Evolutionary conservation across 768 basidiomycete species (phyloP).

Genomic region (Lactarius deliciosus): DNA sequence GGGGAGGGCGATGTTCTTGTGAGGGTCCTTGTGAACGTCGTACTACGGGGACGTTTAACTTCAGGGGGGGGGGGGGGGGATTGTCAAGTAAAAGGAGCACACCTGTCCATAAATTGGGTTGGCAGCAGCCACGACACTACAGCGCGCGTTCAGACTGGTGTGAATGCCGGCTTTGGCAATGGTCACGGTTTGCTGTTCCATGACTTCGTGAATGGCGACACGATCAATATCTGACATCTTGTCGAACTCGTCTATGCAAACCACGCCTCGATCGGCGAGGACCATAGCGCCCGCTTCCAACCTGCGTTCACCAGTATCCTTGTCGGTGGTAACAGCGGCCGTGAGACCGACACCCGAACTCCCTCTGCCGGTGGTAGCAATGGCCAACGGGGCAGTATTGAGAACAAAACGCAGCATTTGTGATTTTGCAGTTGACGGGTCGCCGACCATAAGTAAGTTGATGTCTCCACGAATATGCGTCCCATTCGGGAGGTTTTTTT

Average conservation of each 20-base stretch:
- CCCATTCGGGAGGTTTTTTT: constrained; percentile 96
- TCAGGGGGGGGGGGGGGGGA: neutral
- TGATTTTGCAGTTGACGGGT: constrained; percentile 97
- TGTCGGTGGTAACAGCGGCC: constrained; percentile 97
- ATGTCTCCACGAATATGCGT: constrained; percentile 99
- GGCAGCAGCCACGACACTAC: constrained; percentile 96
- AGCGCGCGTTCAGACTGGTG: constrained; percentile 95
- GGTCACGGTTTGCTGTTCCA: constrained; percentile 99
- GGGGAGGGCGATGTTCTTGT: constrained; percentile 96
- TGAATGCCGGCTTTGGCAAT: constrained; percentile 99
- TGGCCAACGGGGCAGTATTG: constrained; percentile 93
- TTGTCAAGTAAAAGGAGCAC: constrained; percentile 4
- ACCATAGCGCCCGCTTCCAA: constrained; percentile 99
- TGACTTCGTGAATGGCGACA: constrained; percentile 99
- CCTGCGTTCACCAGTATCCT: constrained; percentile 94
- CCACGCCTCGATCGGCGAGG: constrained; percentile 96
- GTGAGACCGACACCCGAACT: constrained; percentile 99
- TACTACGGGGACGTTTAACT: constrained; percentile 58
- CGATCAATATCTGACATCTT: constrained; percentile 99
- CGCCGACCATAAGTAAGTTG: constrained; percentile 99
- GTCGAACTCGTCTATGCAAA: constrained; percentile 99
- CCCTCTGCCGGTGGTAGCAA: constrained; percentile 97
- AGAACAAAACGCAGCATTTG: constrained; percentile 96
- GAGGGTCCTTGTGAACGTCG: constrained; percentile 98
- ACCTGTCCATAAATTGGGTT: constrained; percentile 98